phyloP scores from a whole-genome alignment of 2,329 filamentous ascomycete species.

The Xylaria multiplex region DNA sequence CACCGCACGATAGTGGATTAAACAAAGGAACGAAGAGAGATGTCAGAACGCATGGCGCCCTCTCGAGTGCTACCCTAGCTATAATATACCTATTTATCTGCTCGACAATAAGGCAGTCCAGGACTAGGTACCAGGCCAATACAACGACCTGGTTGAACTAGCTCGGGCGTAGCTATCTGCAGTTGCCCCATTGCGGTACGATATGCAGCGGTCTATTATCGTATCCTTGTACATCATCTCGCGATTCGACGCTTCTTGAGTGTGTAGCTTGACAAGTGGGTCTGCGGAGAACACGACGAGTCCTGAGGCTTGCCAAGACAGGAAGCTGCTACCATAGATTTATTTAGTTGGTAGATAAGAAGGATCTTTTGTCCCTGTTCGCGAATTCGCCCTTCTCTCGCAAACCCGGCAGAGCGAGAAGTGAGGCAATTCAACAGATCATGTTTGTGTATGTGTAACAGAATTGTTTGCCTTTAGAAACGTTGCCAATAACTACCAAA shows the following conservation, averaged over 20 bases:
- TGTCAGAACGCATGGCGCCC: not conserved
- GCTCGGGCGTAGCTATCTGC: slow-evolving; percentile 17
- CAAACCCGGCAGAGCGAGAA: not conserved
- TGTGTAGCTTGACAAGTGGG: slow-evolving; percentile 22
- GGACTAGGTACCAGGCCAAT: slow-evolving; percentile 14
- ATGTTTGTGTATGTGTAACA: not conserved
- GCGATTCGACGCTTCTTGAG: slow-evolving; percentile 16
- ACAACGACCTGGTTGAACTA: not conserved
- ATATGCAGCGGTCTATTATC: slow-evolving; percentile 10
- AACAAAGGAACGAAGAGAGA: slow-evolving; percentile 15
- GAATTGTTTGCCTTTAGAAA: not conserved
- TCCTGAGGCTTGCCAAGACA: slow-evolving; percentile 30
- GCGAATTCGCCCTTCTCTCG: not conserved
- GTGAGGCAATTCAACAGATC: not conserved
- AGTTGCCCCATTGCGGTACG: slow-evolving; percentile 27
- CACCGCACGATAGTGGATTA: slow-evolving; percentile 8
- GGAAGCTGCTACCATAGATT: slow-evolving; percentile 29
- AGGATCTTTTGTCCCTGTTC: not conserved
- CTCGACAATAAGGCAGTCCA: not conserved
- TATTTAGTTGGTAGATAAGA: slow-evolving; percentile 24
- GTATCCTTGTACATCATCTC: slow-evolving; percentile 19
- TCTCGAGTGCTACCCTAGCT: slow-evolving; percentile 9
- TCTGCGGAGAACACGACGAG: slow-evolving; percentile 18
- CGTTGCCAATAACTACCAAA: not conserved
- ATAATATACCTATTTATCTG: slow-evolving; percentile 18